Percentiles rank a stretch among this genome's conserved stretches.
Evolutionary conservation across 176 grass and related monocot genomes (phyloP).

Genomic region (Coix lacrymajobi): DNA sequence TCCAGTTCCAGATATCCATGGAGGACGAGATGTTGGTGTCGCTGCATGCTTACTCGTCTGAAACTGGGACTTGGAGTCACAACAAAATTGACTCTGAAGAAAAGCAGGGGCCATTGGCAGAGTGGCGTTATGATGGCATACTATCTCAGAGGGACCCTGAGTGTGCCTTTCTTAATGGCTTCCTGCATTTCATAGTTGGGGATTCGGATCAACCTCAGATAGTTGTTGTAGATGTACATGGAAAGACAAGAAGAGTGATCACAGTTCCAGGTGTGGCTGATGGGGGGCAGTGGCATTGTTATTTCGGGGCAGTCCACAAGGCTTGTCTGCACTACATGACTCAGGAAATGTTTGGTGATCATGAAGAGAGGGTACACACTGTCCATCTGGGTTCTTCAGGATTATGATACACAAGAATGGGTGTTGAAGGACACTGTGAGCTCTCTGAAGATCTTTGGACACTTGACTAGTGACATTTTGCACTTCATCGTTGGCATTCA

Average conservation of each 20-base stretch:
- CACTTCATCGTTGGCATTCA: not conserved
- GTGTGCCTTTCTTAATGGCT: not conserved
- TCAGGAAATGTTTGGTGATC: not conserved
- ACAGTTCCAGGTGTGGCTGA: not conserved
- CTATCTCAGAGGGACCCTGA: no score
- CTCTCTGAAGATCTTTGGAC: not conserved
- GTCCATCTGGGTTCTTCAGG: not conserved
- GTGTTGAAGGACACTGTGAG: not conserved
- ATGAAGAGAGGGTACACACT: not conserved
- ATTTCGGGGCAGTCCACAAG: not conserved
- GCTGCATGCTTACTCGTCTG: not conserved
- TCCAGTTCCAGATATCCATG: not conserved
- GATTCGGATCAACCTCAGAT: not conserved
- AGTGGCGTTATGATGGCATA: not conserved
- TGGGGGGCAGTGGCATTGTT: not conserved
- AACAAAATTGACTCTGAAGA: not conserved
- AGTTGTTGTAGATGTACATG: not conserved
- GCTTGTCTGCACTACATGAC: not conserved
- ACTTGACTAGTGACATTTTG: not conserved
- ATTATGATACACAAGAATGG: not conserved
- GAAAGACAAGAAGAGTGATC: not conserved
- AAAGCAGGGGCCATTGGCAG: not conserved
- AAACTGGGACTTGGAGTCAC: not conserved
- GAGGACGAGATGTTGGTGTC: fast-evolving
- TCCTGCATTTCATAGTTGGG: not conserved